A percentile compares a stretch with the other conserved stretches of the same genome.
Conservation (phyloP, 108 stramenopile genomes). For the Cylindrotheca fusiformis region DNA sequence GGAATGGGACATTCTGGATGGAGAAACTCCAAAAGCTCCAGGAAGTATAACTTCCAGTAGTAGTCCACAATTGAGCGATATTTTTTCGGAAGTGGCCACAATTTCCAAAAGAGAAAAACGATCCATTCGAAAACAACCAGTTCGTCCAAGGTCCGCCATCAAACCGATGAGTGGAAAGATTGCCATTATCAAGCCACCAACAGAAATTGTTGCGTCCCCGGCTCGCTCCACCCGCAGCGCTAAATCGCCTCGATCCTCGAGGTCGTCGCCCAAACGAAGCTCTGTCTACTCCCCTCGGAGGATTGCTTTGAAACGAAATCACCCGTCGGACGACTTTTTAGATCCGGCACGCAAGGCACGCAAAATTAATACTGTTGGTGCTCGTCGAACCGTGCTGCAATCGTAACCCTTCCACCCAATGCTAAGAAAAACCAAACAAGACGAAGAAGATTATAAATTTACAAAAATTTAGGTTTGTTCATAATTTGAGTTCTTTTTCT, state of each 20-base stretch:
- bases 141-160: conserved; percentile 24
- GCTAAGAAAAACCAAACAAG: no score
- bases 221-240: background rate
- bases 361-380: conserved; percentile 4
- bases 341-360: conserved; percentile 20
- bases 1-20: conserved; percentile 77
- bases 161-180: conserved; percentile 28
- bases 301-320: conserved; percentile 3
- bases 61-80: background rate
- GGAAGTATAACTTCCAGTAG: background rate
- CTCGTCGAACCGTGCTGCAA: conserved; percentile 15
- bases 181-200: conserved; percentile 6
- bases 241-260: background rate
- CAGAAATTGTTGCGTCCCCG: background rate
- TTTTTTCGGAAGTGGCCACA: background rate
- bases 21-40: conserved; percentile 1
- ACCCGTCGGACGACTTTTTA: conserved; percentile 5
- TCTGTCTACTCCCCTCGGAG: background rate
- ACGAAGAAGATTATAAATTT: no score
- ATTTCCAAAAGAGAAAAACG: background rate
- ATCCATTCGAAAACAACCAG: conserved; percentile 23
- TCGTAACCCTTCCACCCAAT: no score
- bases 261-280: background rate
- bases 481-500: no score
- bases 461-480: no score